A percentile compares a stretch with the other conserved stretches of the same genome.
phyloP scores from a whole-genome alignment of 768 basidiomycete species.

The Russula compacta region DNA sequence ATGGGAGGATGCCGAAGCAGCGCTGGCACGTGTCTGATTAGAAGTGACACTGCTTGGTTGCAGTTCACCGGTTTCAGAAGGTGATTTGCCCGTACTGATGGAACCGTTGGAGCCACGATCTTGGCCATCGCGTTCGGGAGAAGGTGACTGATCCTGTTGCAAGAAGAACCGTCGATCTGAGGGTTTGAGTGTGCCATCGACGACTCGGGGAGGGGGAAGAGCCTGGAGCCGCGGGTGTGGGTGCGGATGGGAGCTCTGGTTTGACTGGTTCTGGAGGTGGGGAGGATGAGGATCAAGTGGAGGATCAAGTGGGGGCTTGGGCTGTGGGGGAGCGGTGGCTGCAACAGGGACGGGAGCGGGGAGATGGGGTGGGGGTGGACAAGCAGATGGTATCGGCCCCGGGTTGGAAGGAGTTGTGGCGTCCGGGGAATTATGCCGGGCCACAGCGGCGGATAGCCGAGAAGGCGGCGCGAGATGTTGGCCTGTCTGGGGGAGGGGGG shows the following conservation, averaged over 20 bases:
- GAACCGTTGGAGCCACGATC: slow-evolving; percentile 23
- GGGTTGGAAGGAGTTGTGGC: slow-evolving; percentile 14
- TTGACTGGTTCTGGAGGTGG: neutral
- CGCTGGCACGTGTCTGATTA: slow-evolving; percentile 26
- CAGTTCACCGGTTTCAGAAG: slow-evolving; percentile 26
- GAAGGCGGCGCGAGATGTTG: slow-evolving; percentile 26
- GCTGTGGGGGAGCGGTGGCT: neutral
- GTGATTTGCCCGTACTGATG: slow-evolving; percentile 26
- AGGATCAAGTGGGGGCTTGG: neutral
- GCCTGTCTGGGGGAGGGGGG: slow-evolving; percentile 25
- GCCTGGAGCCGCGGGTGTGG: neutral
- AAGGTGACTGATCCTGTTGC: slow-evolving; percentile 34
- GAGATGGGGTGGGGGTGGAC: slow-evolving; percentile 31
- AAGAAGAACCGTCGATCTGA: slow-evolving; percentile 39
- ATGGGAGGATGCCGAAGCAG: slow-evolving; percentile 23
- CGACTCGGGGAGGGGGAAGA: neutral
- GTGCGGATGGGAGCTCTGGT: neutral
- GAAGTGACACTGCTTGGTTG: slow-evolving; percentile 31
- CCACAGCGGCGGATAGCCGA: slow-evolving; percentile 20
- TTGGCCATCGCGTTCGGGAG: slow-evolving; percentile 29
- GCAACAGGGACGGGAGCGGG: slow-evolving; percentile 27
- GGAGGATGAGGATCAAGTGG: neutral
- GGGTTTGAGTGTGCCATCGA: slow-evolving; percentile 28
- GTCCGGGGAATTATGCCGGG: slow-evolving; percentile 6
- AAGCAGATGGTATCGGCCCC: slow-evolving; percentile 25